Conservation (phyloP, 768 basidiomycete species). For the Mycena alexandri region DNA sequence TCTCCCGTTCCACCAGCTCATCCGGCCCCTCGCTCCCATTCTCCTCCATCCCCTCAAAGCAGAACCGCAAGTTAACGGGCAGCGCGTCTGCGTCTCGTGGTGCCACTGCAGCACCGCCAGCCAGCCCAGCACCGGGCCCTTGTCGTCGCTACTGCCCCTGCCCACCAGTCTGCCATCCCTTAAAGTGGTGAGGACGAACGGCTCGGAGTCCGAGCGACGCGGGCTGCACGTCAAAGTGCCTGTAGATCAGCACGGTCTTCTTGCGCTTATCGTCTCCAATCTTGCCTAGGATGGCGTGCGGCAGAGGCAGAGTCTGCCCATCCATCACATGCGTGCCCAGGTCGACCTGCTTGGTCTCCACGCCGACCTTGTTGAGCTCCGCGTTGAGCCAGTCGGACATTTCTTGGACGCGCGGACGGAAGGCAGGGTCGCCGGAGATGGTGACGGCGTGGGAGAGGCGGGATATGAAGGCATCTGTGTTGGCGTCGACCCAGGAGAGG, state of each 20-base stretch:
- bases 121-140: conserved; percentile 92
- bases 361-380: conserved; percentile 83
- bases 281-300: conserved; percentile 86
- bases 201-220: conserved; percentile 79
- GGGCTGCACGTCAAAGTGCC: conserved; percentile 96
- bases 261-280: conserved; percentile 89
- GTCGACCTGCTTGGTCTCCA: conserved; percentile 78
- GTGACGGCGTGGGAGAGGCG: conserved; percentile 87
- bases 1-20: conserved; percentile 82
- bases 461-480: conserved; percentile 81
- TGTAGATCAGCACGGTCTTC: conserved; percentile 95
- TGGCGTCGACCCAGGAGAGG: conserved; percentile 70
- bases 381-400: conserved; percentile 89
- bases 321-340: conserved; percentile 76
- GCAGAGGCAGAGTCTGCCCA: conserved; percentile 79
- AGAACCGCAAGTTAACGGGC: conserved; percentile 90
- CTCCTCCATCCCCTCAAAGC: conserved; percentile 99
- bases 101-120: conserved; percentile 92
- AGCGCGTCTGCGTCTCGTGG: conserved; percentile 67
- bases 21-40: conserved; percentile 92
- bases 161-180: conserved; percentile 77
- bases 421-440: conserved; percentile 77
- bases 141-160: conserved; percentile 91
- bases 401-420: conserved; percentile 80
- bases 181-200: conserved; percentile 75